Evolutionary conservation across 371 early-diverging fungal species (phyloP).

Genomic region (Nematocida sp.): DNA sequence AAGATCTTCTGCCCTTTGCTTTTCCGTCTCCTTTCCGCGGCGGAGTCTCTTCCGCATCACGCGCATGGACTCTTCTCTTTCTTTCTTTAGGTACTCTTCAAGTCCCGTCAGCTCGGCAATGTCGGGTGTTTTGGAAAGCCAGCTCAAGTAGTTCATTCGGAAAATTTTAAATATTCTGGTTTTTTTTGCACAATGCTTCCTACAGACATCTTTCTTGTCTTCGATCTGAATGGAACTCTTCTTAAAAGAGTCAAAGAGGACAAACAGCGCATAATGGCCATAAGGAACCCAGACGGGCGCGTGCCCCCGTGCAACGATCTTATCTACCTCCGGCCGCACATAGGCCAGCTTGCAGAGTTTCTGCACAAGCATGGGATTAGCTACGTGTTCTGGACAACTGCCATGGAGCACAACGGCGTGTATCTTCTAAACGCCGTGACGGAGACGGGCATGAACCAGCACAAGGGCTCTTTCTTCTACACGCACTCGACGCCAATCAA

Average conservation of each 20-base stretch:
- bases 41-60: constrained; percentile 41
- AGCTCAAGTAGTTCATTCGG: constrained; percentile 38
- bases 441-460: constrained; percentile 32
- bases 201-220: constrained; percentile 37
- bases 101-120: constrained; percentile 16
- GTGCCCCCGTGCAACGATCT: neutral
- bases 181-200: constrained; percentile 9
- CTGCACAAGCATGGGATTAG: constrained; percentile 37
- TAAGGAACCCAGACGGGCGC: constrained; percentile 11
- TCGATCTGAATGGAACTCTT: constrained; percentile 57
- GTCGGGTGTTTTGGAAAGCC: constrained; percentile 31
- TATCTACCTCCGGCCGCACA: constrained; percentile 52
- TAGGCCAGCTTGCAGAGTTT: constrained; percentile 40
- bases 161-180: neutral
- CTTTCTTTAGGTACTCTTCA: constrained; percentile 46
- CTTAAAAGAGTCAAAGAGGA: constrained; percentile 36
- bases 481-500: constrained; percentile 23
- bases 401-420: constrained; percentile 54
- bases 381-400: constrained; percentile 61
- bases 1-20: constrained; percentile 46
- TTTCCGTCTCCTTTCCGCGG: constrained; percentile 29
- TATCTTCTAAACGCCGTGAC: constrained; percentile 31
- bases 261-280: neutral
- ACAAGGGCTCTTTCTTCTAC: constrained; percentile 19
- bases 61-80: constrained; percentile 43